These are phyloP conservation scores for Aschersonia sp. DNA, from an alignment of 2,329 filamentous ascomycete genomes.

Conservation along the genomic window DNA sequence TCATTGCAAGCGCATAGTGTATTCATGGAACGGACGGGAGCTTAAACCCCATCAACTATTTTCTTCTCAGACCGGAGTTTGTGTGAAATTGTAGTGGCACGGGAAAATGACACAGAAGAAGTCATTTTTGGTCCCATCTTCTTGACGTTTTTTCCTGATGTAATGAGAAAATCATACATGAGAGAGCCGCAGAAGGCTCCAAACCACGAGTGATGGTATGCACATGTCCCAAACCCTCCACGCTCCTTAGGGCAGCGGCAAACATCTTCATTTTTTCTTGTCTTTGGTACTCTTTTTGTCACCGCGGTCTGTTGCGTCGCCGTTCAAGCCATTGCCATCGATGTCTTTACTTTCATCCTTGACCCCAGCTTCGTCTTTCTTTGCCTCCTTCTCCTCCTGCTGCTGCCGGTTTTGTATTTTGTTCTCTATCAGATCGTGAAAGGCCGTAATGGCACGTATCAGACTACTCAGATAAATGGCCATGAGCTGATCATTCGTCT, in stretches of 20 bases:
- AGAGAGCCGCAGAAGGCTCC: background rate
- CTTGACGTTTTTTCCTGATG: background rate
- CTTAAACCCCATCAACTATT: background rate
- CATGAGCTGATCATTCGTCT: conserved; percentile 99
- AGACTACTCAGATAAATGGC: conserved; percentile 93
- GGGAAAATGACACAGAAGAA: too few species aligned
- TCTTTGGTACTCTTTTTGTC: conserved; percentile 44
- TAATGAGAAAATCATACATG: background rate
- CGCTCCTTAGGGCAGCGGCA: background rate
- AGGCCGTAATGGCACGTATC: conserved; percentile 94
- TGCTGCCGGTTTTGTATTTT: conserved; percentile 98
- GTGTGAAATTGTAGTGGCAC: too few species aligned
- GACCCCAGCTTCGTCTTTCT: conserved; percentile 54
- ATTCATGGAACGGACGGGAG: background rate
- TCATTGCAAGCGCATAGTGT: conserved; percentile 32
- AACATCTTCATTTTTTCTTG: conserved; percentile 24
- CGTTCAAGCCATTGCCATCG: conserved; percentile 21
- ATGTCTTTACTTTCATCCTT: conserved; percentile 45
- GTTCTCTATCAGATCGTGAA: conserved; percentile 98
- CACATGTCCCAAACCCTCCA: background rate
- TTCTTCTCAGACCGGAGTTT: too few species aligned
- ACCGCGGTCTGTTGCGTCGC: conserved; percentile 32
- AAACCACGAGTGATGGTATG: background rate
- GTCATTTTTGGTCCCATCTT: too few species aligned
- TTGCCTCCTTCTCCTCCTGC: conserved; percentile 86